Percentiles rank a stretch among this genome's conserved stretches.
Evolutionary conservation across 805 yeast species (phyloP).

Genomic region (Cyberlindnera misumaiensis): DNA sequence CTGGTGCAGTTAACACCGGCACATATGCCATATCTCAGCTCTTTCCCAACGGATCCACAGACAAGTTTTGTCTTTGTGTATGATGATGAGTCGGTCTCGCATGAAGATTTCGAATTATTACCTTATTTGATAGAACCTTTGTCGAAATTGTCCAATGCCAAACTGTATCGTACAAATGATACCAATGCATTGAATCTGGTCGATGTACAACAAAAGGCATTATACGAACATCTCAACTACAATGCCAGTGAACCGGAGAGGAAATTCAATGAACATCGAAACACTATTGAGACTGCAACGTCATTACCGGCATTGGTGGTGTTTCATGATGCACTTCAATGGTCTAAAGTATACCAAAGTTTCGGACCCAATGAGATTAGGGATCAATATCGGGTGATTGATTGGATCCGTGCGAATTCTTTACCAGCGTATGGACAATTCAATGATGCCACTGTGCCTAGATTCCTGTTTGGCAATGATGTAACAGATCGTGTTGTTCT

Average conservation of each 20-base stretch:
- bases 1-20: conserved; percentile 14
- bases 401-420: conserved; percentile 40
- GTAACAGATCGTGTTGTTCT: conserved; percentile 5
- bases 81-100: conserved; percentile 41
- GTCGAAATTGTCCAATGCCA: conserved; percentile 50
- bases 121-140: conserved; percentile 56
- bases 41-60: conserved; percentile 27
- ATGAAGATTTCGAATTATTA: conserved; percentile 58
- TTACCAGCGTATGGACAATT: conserved; percentile 50
- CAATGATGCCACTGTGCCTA: conserved; percentile 18
- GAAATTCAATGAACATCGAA: conserved; percentile 38
- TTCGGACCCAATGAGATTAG: conserved; percentile 62
- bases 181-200: conserved; percentile 30
- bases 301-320: conserved; percentile 56
- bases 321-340: conserved; percentile 49
- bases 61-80: conserved; percentile 49
- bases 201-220: conserved; percentile 31
- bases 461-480: conserved; percentile 8
- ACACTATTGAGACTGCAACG: conserved; percentile 44
- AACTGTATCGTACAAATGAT: conserved; percentile 47
- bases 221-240: conserved; percentile 35
- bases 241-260: conserved; percentile 28
- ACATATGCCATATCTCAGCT: neutral
- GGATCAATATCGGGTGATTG: conserved; percentile 36
- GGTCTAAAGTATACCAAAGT: conserved; percentile 49